Base-by-base conservation (phyloP, 345 rosid genomes). In the Camelina neglecta region DNA sequence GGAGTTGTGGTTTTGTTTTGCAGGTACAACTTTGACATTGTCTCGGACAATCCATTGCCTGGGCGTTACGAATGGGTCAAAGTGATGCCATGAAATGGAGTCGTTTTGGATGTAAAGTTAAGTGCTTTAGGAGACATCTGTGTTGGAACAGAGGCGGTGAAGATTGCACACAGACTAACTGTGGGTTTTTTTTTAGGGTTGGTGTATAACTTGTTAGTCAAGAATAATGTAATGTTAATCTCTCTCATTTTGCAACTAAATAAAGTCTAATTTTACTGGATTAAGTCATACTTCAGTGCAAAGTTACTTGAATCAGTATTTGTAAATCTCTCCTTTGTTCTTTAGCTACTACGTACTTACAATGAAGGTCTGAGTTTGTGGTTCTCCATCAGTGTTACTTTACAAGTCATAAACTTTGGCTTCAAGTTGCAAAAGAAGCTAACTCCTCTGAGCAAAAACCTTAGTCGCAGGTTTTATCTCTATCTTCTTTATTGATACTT, bases 21-120 rank as follows among this genome's bases (percentile, higher is more conserved):
- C 86, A 91, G 97, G 86, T 91, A 89, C 77, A 89, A 93, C 91
- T 93, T 88, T 75, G 98, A 93, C 76, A 51, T 87, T 8, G 81
- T 75, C 67, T 89, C 82, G 45, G 97, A 87, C 29, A 18, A 72
- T 62, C 97, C 98, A 18, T 85, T 91, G n/a, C 85, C 90, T 0
- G 98, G 97, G 29, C 89, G 87, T 20, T 91, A 84, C 31, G 91
- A 88, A 31, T 91, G 98, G 98, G 87, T 78, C 65, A 86, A 83
- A 85, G 71, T 84, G 71, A 12, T 44, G 65, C 93, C 86, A 23
- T 86, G 81, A 86, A 62, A 15, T 11, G 16, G n/a, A 35, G 65
- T 44, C 6, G 64, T 58, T 24, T 55, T 26, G n/a, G 35, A 42
- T 49, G 62, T 65, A 73, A 86, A 76, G 83, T 67, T 77, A 78